A percentile compares a stretch with the other conserved stretches of the same genome.
These are phyloP conservation scores for Magnolia officinalis DNA, from an alignment of 164 flowering plant genomes.

Conservation along the genomic window DNA sequence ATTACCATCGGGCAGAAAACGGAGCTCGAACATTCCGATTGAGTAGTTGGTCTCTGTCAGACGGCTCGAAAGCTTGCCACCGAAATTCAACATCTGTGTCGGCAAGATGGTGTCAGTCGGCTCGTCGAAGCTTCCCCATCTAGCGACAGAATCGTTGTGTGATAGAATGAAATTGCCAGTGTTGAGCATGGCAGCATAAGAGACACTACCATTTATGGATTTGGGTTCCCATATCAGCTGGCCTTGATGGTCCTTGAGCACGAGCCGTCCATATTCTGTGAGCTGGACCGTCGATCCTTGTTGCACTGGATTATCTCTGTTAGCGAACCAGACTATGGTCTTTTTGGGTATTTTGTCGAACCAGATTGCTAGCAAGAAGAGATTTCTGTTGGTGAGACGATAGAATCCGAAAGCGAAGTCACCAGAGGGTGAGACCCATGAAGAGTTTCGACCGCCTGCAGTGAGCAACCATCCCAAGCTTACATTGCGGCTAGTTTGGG, in stretches of 20 bases:
- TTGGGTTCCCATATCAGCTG: background rate
- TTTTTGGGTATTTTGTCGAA: conserved; percentile 30
- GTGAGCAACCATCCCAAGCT: conserved; percentile 24
- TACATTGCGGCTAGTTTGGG: conserved; percentile 21
- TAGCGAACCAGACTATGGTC: conserved; percentile 40
- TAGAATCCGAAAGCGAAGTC: conserved; percentile 38
- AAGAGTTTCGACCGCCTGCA: conserved; percentile 6
- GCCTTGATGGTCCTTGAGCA: conserved; percentile 24
- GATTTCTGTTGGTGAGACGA: background rate
- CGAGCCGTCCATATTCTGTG: conserved; percentile 14
- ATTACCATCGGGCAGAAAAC: conserved; percentile 26
- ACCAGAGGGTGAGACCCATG: conserved; percentile 32
- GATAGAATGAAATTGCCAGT: conserved; percentile 40
- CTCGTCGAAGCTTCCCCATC: conserved; percentile 7
- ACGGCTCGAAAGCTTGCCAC: conserved; percentile 16
- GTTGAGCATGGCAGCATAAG: conserved; percentile 40
- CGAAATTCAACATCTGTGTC: conserved; percentile 20
- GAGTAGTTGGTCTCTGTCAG: conserved; percentile 26
- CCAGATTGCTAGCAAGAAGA: conserved; percentile 30
- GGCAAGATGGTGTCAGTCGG: conserved; percentile 45
- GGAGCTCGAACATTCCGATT: conserved; percentile 29
- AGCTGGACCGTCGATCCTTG: conserved; percentile 29
- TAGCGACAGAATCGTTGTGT: background rate
- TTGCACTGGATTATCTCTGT: conserved; percentile 9
- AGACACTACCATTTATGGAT: conserved; percentile 10